Percentiles rank a stretch among this genome's conserved stretches.
Conservation (phyloP, 805 yeast species). For the Kazachstania bromeliacearum region DNA sequence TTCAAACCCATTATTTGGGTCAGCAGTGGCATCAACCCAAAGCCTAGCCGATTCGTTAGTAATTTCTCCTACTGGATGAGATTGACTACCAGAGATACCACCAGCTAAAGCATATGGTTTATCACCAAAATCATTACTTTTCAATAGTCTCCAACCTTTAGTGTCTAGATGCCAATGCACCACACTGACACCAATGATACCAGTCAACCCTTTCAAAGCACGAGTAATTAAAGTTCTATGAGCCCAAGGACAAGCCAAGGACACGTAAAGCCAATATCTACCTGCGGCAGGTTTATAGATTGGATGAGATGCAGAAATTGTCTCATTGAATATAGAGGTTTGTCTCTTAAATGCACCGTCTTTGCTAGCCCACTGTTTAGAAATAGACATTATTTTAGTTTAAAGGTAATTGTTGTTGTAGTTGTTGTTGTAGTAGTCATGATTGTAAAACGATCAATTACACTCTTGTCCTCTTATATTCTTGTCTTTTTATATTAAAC, state of each 20-base stretch:
- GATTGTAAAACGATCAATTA: background rate
- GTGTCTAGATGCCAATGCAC: slow-evolving; percentile 88
- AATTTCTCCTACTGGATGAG: slow-evolving; percentile 11
- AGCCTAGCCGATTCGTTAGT: slow-evolving; percentile 15
- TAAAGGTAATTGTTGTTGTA: slow-evolving; percentile 1
- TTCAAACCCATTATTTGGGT: slow-evolving; percentile 48
- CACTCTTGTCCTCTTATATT: background rate
- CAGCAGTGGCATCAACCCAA: slow-evolving; percentile 38
- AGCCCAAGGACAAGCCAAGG: slow-evolving; percentile 93
- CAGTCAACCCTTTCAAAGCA: slow-evolving; percentile 58
- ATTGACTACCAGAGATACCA: slow-evolving; percentile 11
- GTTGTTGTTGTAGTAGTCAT: background rate
- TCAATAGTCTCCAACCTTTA: slow-evolving; percentile 75
- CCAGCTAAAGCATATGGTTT: slow-evolving; percentile 12
- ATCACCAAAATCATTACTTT: slow-evolving; percentile 5
- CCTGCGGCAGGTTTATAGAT: slow-evolving; percentile 63
- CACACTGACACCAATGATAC: slow-evolving; percentile 56
- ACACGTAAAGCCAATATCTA: slow-evolving; percentile 81
- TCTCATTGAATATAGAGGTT: slow-evolving; percentile 52
- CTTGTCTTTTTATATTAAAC: background rate
- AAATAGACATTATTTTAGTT: too few species aligned
- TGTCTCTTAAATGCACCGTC: slow-evolving; percentile 51
- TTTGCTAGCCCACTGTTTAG: slow-evolving; percentile 27
- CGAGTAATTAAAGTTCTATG: slow-evolving; percentile 73
- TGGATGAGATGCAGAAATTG: slow-evolving; percentile 43